A percentile compares a stretch with the other conserved stretches of the same genome.
Conservation (phyloP, 768 basidiomycete genomes). For the Tylopilus sp. region DNA sequence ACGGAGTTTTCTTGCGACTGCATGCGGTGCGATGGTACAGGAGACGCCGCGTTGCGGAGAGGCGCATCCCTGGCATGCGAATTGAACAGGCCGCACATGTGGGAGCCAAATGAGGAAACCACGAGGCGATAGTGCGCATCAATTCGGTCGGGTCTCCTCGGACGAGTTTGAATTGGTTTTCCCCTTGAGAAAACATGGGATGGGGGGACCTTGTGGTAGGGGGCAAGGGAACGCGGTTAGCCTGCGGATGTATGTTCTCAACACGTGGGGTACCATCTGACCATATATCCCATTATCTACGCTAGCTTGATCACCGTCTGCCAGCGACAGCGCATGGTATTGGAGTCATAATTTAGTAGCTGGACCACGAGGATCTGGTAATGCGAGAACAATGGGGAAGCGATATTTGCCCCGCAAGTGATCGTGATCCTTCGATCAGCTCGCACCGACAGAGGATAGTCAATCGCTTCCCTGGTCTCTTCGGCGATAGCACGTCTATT, state of each 20-base stretch:
- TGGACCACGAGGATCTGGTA: background rate
- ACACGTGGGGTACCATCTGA: conserved; percentile 7
- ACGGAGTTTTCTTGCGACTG: background rate
- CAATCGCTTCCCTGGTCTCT: conserved; percentile 11
- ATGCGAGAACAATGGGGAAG: conserved; percentile 21
- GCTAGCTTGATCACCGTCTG: background rate
- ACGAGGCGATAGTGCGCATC: conserved; percentile 18
- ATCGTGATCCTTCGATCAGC: conserved; percentile 8
- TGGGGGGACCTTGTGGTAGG: background rate
- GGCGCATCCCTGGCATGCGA: background rate
- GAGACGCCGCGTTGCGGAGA: background rate
- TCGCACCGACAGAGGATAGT: conserved; percentile 6
- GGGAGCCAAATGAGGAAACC: conserved; percentile 8
- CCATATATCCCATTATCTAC: background rate
- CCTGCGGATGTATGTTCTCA: background rate
- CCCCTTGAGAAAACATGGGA: background rate
- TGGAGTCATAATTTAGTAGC: conserved; percentile 1
- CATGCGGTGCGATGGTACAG: background rate
- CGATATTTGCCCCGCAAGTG: conserved; percentile 9
- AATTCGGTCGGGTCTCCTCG: conserved; percentile 16
- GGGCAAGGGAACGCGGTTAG: background rate
- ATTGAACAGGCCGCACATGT: background rate
- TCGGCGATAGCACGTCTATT: conserved; percentile 19
- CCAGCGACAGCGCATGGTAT: background rate
- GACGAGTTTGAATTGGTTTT: background rate